Evolutionary conservation across 164 flowering plant species (phyloP), one percentile per base, ranked within the genome.

Genomic region (Nymphaea colorata): DNA sequence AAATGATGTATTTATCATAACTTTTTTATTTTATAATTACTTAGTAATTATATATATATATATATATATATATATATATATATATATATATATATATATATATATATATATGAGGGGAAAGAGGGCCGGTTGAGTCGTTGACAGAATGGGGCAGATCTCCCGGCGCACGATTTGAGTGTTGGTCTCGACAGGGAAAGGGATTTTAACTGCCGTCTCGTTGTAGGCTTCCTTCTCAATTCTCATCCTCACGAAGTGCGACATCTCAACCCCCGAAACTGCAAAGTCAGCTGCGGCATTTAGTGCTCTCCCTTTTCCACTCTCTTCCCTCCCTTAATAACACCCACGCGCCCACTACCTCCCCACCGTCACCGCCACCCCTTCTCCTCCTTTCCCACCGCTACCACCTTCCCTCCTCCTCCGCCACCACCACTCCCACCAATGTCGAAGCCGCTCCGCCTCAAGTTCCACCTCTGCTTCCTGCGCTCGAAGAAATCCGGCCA

Each of bases 381-480:
- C 53, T 43, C 72, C 66, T 11, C 6, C 63, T 69, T 69, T 69
- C 59, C 64, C 61, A 36, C 80, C 81, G 78, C 82, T 84, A 86
- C 79, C 74, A 87, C 61, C 65, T 84, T 60, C 82, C 77, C 76
- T 80, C 70, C 66, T 64, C 60, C 47, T 69, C 72, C 61, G 65
- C 76, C 43, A 69, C 68, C 43, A 55, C 76, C 60, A 57, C 61
- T 47, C 14, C 51, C 41, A 64, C 16, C 44, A 36, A 10, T 42
- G 45, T 55, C 61, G 6, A 59, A 12, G 17, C 62, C 59, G 57
- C 72, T 57, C 36, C 55, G 51, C 36, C 62, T 59, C 55, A 61
- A 67, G 53, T 44, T 71, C 66, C 69, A 61, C 73, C 68, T 70
- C 79, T 69, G 65, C 63, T 61, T 25, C 41, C 63, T 15, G 11